Evolutionary conservation across 768 basidiomycete species (phyloP), one percentile per base, ranked within the genome.

Genomic region (Mycena vitilis): DNA sequence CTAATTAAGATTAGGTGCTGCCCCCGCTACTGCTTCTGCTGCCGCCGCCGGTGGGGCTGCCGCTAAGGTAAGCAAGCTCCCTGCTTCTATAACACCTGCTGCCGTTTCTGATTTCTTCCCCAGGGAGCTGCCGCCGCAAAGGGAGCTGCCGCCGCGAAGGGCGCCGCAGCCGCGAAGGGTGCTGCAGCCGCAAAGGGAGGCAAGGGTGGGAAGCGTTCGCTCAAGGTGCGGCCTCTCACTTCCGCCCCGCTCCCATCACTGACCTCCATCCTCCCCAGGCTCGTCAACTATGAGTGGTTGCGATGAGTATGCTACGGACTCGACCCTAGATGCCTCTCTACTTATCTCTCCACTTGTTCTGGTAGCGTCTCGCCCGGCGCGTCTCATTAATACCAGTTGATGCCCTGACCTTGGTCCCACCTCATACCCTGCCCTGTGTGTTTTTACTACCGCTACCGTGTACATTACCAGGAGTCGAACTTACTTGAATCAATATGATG

Each of bases 401-500:
- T 59, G 64, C 49, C 40, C 10, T 42, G 34, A 10, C 22, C n/a
- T 45, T 22, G 40, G 30, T 30, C 40, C 10, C 40, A n/a, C 40
- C 16, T 30, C 65, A 66, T 61, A 56, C 59, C 60, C 59, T 8
- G 23, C 44, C 62, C 52, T 23, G 7, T 56, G 53, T 66, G 59
- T 55, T 65, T 65, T 65, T 65, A 61, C 23, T 38, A 30, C 18
- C 5, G 42, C 5, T 18, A 49, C 53, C 44, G 66, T 67, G 66
- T 67, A 67, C 52, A 63, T 40, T 51, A 36, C 48, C 48, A 45
- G 66, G 60, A 62, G 66, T 60, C 56, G 66, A 66, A 38, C 66
- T 62, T 66, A 60, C 60, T 60, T 67, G 60, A 67, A 68, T 40
- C 13, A 51, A 68, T 68, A 61, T 54, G 65, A 66, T 52, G 22